Percentiles rank a stretch among this genome's conserved stretches.
Conservation (phyloP, 345 rosid genomes). For the Euphorbia tirucalli region DNA sequence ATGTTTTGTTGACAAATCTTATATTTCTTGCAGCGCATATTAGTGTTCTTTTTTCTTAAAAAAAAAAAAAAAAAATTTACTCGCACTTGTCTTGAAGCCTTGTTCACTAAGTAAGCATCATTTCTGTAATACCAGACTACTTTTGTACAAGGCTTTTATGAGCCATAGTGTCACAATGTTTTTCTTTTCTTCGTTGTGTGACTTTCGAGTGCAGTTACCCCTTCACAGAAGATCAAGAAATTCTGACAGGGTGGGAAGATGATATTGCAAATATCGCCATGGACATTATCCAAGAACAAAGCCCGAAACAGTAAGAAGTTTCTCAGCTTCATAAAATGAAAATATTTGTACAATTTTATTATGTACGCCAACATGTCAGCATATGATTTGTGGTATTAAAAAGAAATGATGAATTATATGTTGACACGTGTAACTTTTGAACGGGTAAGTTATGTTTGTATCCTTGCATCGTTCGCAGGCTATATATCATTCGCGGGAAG, state of each 20-base stretch:
- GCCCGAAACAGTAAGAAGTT: conserved; percentile 50
- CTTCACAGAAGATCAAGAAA: conserved; percentile 34
- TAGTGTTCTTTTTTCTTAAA: no score
- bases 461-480: conserved; percentile 43
- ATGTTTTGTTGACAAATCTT: no score
- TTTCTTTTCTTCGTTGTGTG: no score
- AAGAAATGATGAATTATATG: background rate
- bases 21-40: no score
- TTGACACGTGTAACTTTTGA: no score
- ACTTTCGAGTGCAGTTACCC: conserved; percentile 36
- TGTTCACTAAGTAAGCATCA: no score
- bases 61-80: no score
- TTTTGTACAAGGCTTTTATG: no score
- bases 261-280: conserved; percentile 56
- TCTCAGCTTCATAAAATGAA: background rate
- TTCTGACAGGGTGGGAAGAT: conserved; percentile 58
- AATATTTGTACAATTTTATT: background rate
- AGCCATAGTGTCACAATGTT: background rate
- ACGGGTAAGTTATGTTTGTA: no score
- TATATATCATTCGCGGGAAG: conserved; percentile 51
- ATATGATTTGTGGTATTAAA: background rate
- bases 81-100: no score
- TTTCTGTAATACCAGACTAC: no score
- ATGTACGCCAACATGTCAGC: no score
- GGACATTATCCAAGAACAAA: conserved; percentile 51